Conservation (phyloP, 1,284 basidiomycete genomes). For the Sanghuangporus baumii region DNA sequence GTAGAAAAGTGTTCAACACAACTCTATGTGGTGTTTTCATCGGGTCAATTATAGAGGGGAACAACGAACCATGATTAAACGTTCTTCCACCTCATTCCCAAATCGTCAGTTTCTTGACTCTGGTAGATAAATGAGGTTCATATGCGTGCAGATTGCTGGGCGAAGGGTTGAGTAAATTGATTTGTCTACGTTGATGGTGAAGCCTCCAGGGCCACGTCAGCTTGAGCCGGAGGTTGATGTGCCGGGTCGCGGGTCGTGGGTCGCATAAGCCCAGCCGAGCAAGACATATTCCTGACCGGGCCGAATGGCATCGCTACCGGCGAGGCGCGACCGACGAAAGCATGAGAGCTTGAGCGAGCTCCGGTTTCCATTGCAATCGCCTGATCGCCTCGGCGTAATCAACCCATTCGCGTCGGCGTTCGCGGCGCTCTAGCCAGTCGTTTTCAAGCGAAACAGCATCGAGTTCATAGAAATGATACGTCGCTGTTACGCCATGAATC, state of each 20-base stretch:
- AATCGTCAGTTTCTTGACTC: neutral
- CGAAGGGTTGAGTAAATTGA: neutral
- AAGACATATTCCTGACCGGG: neutral
- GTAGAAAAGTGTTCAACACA: neutral
- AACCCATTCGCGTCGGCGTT: conserved; percentile 78
- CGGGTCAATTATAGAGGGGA: neutral
- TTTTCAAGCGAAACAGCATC: conserved; percentile 68
- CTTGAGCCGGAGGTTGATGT: neutral
- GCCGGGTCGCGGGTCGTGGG: neutral
- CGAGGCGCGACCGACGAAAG: conserved; percentile 59
- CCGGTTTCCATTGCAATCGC: conserved; percentile 72
- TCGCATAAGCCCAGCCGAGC: neutral
- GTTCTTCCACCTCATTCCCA: neutral
- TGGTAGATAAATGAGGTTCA: neutral
- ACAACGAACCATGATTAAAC: neutral
- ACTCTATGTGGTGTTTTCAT: neutral
- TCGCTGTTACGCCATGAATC: conserved; percentile 67
- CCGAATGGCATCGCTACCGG: conserved; percentile 23
- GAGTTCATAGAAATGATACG: conserved; percentile 83
- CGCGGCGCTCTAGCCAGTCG: conserved; percentile 72
- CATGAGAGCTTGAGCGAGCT: conserved; percentile 66
- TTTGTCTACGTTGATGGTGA: neutral
- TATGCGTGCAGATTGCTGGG: neutral
- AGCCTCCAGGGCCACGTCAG: conserved; percentile 2
- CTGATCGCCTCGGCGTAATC: conserved; percentile 72